phyloP scores from a whole-genome alignment of 352 stramenopile species.

The Stramenopiles sp. region DNA sequence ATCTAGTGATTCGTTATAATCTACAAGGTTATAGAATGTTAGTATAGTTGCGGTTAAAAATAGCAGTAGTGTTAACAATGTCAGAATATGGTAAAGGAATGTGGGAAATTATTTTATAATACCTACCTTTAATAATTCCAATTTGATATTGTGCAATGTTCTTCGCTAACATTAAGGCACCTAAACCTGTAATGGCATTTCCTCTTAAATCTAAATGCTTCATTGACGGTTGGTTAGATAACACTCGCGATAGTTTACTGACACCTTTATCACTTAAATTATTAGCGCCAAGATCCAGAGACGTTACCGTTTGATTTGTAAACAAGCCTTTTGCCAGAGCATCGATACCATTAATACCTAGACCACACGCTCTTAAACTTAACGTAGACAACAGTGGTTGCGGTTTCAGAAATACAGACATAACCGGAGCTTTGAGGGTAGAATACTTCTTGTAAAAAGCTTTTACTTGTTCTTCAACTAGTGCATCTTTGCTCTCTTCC shows the following conservation, averaged over 20 bases:
- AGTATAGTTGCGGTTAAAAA: too few relatives aligned
- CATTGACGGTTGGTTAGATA: background rate
- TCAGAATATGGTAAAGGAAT: too few relatives aligned
- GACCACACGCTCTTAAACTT: background rate
- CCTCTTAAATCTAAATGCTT: background rate
- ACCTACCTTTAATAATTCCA: background rate
- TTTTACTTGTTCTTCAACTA: background rate
- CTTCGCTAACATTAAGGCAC: background rate
- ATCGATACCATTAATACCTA: background rate
- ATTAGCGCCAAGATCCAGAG: background rate
- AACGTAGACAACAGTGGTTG: background rate
- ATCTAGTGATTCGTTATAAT: background rate
- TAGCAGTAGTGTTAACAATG: too few relatives aligned
- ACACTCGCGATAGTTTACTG: background rate
- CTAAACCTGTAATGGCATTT: background rate
- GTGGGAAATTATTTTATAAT: too few relatives aligned
- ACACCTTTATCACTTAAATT: background rate
- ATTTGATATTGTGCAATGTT: background rate
- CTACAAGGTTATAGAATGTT: too few relatives aligned
- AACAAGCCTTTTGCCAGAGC: background rate
- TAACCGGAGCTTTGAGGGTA: background rate
- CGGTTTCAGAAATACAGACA: background rate
- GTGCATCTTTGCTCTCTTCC: background rate
- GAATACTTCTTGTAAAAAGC: background rate
- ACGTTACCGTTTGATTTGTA: background rate